Percentiles rank a stretch among this genome's conserved stretches.
Evolutionary conservation across 257 asterid species (phyloP).

Genomic region (Solanum gandarillasii): DNA sequence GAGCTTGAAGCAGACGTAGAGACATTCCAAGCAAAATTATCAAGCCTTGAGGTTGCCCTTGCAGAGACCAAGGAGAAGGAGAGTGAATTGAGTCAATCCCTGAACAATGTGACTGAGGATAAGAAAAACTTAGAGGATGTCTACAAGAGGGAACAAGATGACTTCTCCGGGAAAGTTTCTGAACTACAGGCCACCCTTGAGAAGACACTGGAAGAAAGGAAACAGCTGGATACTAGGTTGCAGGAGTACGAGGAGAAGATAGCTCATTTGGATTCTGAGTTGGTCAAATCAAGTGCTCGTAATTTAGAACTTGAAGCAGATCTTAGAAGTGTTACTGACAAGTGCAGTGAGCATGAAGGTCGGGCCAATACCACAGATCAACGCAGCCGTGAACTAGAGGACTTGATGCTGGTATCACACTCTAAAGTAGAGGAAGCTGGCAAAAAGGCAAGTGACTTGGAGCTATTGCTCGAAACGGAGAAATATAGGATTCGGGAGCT

Average conservation of each 20-base stretch:
- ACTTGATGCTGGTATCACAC: constrained; percentile 50
- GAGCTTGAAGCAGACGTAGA: constrained; percentile 61
- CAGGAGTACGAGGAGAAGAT: constrained; percentile 47
- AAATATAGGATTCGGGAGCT: constrained; percentile 70
- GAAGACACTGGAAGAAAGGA: constrained; percentile 48
- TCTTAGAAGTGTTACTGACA: constrained; percentile 34
- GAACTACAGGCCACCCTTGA: constrained; percentile 33
- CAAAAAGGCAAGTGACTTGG: constrained; percentile 51
- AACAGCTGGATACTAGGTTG: constrained; percentile 29
- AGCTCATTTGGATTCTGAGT: constrained; percentile 38
- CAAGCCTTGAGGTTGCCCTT: constrained; percentile 56
- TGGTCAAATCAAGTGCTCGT: constrained; percentile 31
- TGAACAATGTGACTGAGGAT: constrained; percentile 44
- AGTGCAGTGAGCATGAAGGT: constrained; percentile 59
- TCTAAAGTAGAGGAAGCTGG: constrained; percentile 51
- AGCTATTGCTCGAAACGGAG: constrained; percentile 69
- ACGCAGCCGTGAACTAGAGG: constrained; percentile 74
- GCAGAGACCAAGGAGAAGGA: constrained; percentile 56
- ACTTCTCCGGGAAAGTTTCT: constrained; percentile 39
- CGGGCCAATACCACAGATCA: constrained; percentile 45
- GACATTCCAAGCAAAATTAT: constrained; percentile 46
- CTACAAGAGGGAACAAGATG: constrained; percentile 15
- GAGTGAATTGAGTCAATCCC: constrained; percentile 34
- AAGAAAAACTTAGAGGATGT: constrained; percentile 45
- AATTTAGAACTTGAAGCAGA: constrained; percentile 63